Conservation (phyloP, 495 filamentous ascomycete genomes). For the Aspergillus nanangensis region DNA sequence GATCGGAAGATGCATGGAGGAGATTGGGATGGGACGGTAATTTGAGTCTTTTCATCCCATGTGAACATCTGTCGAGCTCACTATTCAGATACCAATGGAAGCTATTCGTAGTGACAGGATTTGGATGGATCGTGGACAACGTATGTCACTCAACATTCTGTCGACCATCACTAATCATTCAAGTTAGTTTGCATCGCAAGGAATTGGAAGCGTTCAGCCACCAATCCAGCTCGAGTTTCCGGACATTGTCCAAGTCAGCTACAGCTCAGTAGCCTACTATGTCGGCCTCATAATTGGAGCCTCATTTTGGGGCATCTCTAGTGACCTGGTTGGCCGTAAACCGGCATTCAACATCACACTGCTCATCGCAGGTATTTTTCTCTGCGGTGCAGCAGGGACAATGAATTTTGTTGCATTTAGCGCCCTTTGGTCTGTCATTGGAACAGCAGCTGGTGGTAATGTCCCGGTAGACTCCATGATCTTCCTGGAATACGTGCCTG, state of each 20-base stretch:
- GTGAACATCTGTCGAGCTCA: background rate
- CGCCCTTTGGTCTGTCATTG: constrained; percentile 30
- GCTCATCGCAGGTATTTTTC: constrained; percentile 24
- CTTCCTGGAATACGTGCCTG: constrained; percentile 26
- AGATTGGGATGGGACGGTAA: constrained; percentile 32
- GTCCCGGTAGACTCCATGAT: constrained; percentile 32
- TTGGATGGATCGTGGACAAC: constrained; percentile 34
- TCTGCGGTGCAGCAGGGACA: constrained; percentile 23
- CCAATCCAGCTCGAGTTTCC: constrained; percentile 26
- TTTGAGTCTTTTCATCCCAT: background rate
- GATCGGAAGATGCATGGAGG: constrained; percentile 25
- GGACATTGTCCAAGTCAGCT: constrained; percentile 24
- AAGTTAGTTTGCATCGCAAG: constrained; percentile 32
- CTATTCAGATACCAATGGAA: constrained; percentile 28
- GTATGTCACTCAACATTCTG: constrained; percentile 7
- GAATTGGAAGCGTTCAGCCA: constrained; percentile 26
- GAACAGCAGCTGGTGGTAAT: constrained; percentile 30
- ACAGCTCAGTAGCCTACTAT: constrained; percentile 34
- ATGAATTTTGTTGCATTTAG: constrained; percentile 29
- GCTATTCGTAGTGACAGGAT: constrained; percentile 28
- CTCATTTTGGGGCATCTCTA: constrained; percentile 30
- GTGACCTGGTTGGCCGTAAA: constrained; percentile 27
- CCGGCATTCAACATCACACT: constrained; percentile 29
- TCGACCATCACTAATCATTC: too few species aligned
- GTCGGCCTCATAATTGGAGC: constrained; percentile 30